Conservation (phyloP, 345 rosid genomes). For the Aquilaria malaccensis region DNA sequence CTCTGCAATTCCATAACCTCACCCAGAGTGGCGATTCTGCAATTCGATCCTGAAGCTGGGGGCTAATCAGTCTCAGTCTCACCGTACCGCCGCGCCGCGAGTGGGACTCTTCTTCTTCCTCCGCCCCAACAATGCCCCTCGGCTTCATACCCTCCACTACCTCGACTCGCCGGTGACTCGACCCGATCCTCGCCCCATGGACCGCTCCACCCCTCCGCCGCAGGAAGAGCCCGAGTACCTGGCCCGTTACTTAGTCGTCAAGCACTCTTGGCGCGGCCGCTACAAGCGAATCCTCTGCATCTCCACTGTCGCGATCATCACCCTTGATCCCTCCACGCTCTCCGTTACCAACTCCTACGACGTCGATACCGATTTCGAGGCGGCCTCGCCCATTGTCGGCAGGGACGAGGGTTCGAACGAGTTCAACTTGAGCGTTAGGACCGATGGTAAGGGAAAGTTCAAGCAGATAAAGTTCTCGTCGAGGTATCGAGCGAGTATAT, state of each 20-base stretch:
- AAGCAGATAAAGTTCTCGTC: constrained; percentile 84
- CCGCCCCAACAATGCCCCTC: constrained; percentile 63
- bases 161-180: constrained; percentile 35
- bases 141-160: constrained; percentile 52
- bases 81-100: constrained; percentile 43
- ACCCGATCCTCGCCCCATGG: constrained; percentile 40
- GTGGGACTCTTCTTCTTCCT: constrained; percentile 63
- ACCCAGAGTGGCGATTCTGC: constrained; percentile 28
- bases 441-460: constrained; percentile 89
- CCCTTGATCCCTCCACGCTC: constrained; percentile 80
- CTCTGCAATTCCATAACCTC: constrained; percentile 18
- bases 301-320: constrained; percentile 51
- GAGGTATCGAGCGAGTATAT: constrained; percentile 57
- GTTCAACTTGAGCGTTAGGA: constrained; percentile 73
- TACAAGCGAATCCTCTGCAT: constrained; percentile 91
- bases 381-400: constrained; percentile 57
- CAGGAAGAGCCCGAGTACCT: constrained; percentile 92
- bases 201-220: constrained; percentile 22
- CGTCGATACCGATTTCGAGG: constrained; percentile 59
- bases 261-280: constrained; percentile 98
- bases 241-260: constrained; percentile 73
- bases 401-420: constrained; percentile 70
- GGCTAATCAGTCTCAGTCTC: constrained; percentile 85
- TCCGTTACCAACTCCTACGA: constrained; percentile 76
- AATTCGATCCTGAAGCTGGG: constrained; percentile 64